Conservation (phyloP, 2,329 filamentous ascomycete genomes). For the Fusarium sp. region DNA sequence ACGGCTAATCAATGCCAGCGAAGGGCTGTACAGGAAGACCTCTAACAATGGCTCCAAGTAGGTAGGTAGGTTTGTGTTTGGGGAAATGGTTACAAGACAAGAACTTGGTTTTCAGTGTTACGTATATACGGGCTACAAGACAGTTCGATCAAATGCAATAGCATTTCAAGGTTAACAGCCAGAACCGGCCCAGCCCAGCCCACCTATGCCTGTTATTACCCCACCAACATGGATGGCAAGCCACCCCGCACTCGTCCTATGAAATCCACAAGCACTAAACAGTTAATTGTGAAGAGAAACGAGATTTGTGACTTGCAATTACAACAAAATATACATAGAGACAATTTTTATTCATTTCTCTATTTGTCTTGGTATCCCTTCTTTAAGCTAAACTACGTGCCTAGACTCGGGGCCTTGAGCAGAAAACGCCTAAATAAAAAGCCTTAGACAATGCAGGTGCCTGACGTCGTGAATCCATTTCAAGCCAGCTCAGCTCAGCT, state of each 20-base stretch:
- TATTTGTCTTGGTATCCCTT: neutral
- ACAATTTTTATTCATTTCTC: neutral
- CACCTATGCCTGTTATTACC: constrained; percentile 14
- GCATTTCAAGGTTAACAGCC: neutral
- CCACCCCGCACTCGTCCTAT: constrained; percentile 37
- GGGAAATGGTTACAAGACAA: constrained; percentile 5
- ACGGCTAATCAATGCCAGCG: neutral
- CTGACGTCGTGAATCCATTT: constrained; percentile 29
- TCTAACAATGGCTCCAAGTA: neutral
- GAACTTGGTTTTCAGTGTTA: constrained; percentile 15
- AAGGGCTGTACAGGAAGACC: neutral
- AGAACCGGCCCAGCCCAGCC: constrained; percentile 12
- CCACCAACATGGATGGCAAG: constrained; percentile 30
- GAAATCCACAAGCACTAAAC: constrained; percentile 3
- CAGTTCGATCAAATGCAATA: neutral
- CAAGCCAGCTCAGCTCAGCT: constrained; percentile 23
- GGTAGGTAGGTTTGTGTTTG: neutral
- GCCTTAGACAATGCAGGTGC: neutral
- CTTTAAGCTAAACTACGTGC: neutral
- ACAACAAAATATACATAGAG: neutral
- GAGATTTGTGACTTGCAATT: constrained; percentile 11
- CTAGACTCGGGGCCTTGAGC: neutral
- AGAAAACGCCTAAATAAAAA: neutral
- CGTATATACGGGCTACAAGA: neutral
- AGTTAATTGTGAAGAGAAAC: neutral